phyloP scores from a whole-genome alignment of 108 stramenopile species.

The Fragilaria crotonensis region DNA sequence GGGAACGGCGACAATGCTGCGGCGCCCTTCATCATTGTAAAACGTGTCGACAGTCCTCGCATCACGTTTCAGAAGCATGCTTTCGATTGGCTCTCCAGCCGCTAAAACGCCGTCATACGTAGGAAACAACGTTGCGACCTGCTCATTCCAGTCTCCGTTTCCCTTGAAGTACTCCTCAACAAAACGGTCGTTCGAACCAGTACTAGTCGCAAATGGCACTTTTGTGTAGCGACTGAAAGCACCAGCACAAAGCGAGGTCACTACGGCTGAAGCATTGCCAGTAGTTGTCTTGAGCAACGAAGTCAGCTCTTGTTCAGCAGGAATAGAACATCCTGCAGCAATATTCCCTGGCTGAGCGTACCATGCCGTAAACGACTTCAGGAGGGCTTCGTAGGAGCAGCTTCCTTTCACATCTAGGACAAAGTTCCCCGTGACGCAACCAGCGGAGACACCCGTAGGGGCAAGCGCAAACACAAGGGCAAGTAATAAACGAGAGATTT shows the following conservation, averaged over 20 bases:
- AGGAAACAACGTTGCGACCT: slow-evolving; percentile 18
- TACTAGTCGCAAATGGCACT: background rate
- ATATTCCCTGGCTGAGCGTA: background rate
- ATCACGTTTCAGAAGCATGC: background rate
- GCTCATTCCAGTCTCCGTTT: slow-evolving; percentile 27
- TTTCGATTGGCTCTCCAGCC: background rate
- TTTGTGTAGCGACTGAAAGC: background rate
- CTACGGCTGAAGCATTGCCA: background rate
- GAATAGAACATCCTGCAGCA: background rate
- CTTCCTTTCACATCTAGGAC: background rate
- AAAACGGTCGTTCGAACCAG: slow-evolving; percentile 8
- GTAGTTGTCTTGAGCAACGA: background rate
- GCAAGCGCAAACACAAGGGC: background rate
- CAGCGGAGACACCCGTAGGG: background rate
- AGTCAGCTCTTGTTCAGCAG: background rate
- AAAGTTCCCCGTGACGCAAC: background rate
- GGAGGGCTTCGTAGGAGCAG: background rate
- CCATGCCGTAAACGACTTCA: background rate
- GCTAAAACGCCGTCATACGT: background rate
- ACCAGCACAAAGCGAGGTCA: background rate
- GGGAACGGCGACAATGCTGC: slow-evolving; percentile 3
- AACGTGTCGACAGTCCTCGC: background rate
- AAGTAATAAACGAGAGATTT: no score
- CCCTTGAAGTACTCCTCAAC: slow-evolving; percentile 37
- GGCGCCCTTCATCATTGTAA: slow-evolving; percentile 1